Evolutionary conservation across 1,139 yeast genomes (phyloP).

Genomic region (Lizanozyma gosingica): DNA sequence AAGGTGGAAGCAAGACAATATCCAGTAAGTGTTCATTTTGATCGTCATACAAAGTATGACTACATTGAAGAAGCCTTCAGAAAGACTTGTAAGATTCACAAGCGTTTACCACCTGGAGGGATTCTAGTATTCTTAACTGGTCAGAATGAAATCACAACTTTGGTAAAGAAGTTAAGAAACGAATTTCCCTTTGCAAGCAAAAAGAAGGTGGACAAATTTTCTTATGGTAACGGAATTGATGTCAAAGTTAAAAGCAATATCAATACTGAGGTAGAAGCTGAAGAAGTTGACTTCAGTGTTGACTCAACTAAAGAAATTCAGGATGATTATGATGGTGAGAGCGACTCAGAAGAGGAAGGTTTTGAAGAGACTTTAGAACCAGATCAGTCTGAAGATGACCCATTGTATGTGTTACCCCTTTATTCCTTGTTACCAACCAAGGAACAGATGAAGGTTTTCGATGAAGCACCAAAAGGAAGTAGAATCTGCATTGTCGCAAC

Average conservation of each 20-base stretch:
- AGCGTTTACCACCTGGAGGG: constrained; percentile 85
- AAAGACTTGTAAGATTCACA: constrained; percentile 83
- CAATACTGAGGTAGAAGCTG: constrained; percentile 70
- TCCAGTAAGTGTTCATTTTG: constrained; percentile 91
- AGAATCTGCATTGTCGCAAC: constrained; percentile 93
- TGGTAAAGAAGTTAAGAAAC: constrained; percentile 59
- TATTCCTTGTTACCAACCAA: constrained; percentile 87
- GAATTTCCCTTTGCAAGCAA: constrained; percentile 56
- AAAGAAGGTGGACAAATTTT: constrained; percentile 9
- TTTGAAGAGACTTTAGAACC: constrained; percentile 75
- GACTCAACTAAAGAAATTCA: constrained; percentile 29
- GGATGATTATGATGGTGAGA: constrained; percentile 32
- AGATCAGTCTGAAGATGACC: constrained; percentile 71
- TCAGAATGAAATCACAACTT: constrained; percentile 75
- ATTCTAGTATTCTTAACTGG: constrained; percentile 89
- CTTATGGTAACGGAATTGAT: constrained; percentile 19
- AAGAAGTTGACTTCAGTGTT: constrained; percentile 78
- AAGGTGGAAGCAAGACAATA: constrained; percentile 92
- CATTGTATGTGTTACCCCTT: constrained; percentile 82
- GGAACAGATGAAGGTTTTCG: constrained; percentile 91
- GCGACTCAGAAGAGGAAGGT: constrained; percentile 75
- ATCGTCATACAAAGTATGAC: constrained; percentile 64
- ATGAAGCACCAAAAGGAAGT: constrained; percentile 75
- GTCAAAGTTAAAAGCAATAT: constrained; percentile 46
- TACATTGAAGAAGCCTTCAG: constrained; percentile 82